A percentile compares a stretch with the other conserved stretches of the same genome.
Conservation (phyloP, 495 filamentous ascomycete genomes). For the Letharia columbiana region DNA sequence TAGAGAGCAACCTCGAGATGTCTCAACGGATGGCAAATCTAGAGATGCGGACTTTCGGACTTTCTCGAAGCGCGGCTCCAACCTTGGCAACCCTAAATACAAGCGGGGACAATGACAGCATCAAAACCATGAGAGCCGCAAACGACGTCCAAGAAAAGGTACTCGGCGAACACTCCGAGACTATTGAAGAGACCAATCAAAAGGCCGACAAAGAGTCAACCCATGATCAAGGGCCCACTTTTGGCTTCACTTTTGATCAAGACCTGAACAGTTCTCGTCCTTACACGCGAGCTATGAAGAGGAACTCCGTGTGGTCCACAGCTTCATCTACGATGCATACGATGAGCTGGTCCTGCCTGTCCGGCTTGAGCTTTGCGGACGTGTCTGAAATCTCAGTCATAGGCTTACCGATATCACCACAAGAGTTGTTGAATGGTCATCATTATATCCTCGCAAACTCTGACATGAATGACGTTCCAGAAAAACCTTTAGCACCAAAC, state of each 20-base stretch:
- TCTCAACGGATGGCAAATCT: slow-evolving; percentile 9
- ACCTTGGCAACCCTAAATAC: neutral
- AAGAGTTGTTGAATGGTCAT: slow-evolving; percentile 11
- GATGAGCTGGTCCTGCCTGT: slow-evolving; percentile 10
- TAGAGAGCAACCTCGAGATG: slow-evolving; percentile 11
- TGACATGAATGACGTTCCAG: neutral
- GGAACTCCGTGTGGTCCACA: slow-evolving; percentile 1
- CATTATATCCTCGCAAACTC: neutral
- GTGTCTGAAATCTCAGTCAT: slow-evolving; percentile 9
- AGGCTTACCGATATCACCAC: neutral
- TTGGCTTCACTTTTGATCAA: slow-evolving; percentile 6
- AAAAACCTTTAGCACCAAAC: neutral
- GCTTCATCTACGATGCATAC: neutral
- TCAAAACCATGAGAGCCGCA: neutral
- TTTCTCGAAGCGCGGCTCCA: neutral
- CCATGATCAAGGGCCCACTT: neutral
- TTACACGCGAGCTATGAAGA: slow-evolving; percentile 5
- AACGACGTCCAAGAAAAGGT: neutral
- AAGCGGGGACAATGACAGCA: neutral
- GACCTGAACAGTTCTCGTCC: slow-evolving; percentile 12
- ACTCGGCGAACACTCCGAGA: neutral
- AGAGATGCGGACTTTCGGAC: neutral
- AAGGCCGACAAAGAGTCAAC: no score
- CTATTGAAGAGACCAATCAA: neutral
- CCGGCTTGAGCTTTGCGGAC: slow-evolving; percentile 9